Evolutionary conservation across 75 land plant species (phyloP).

Genomic region (Sequoiadendron giganteum): DNA sequence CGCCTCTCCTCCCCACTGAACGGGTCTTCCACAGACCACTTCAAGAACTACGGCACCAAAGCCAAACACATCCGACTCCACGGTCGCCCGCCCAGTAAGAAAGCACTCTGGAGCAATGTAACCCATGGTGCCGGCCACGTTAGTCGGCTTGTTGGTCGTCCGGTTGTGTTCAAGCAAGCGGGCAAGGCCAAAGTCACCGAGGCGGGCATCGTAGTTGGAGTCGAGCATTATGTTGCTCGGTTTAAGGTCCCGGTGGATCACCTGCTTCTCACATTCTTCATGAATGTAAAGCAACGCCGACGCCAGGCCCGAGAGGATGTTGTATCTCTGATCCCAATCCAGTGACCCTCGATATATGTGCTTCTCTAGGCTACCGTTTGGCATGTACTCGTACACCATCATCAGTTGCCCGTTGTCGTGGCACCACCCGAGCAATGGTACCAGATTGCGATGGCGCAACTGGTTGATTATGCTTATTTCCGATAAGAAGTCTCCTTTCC

Average conservation of each 20-base stretch:
- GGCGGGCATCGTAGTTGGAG: not conserved
- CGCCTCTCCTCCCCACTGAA: constrained; percentile 11
- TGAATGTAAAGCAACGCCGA: constrained; percentile 40
- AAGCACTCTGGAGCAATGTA: not conserved
- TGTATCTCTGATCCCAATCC: constrained; percentile 29
- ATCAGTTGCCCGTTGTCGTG: constrained; percentile 30
- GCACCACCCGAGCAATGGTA: constrained; percentile 52
- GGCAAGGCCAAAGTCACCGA: not conserved
- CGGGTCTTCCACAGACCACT: constrained; percentile 50
- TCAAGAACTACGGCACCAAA: constrained; percentile 61
- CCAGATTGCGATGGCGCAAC: constrained; percentile 35
- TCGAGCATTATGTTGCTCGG: not conserved
- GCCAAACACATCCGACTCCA: not conserved
- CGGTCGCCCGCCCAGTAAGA: constrained; percentile 11
- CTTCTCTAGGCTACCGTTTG: constrained; percentile 52
- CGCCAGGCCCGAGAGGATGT: constrained; percentile 36
- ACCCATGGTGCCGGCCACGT: not conserved
- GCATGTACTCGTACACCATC: constrained; percentile 59
- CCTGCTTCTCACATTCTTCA: constrained; percentile 35
- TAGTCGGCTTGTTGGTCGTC: constrained; percentile 2
- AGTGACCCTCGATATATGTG: not conserved
- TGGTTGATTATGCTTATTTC: constrained; percentile 36
- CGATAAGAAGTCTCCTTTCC: constrained; percentile 28
- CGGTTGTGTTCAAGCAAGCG: constrained; percentile 11
- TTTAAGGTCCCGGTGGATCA: no score